phyloP scores from a whole-genome alignment of 2,329 filamentous ascomycete genomes.

The Onygenales sp. region DNA sequence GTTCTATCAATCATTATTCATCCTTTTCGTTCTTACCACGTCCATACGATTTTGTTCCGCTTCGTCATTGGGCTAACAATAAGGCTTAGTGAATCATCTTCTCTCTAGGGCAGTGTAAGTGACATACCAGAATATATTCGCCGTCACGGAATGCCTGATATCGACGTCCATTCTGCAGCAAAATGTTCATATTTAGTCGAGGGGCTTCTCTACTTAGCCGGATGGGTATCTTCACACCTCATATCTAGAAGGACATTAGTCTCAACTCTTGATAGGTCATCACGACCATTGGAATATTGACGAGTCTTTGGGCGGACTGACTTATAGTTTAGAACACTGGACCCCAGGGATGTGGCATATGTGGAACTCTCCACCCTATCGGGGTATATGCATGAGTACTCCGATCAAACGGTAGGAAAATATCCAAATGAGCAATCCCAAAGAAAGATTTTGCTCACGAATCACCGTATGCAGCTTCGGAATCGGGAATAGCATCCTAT shows the following conservation, averaged over 20 bases:
- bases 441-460: not conserved
- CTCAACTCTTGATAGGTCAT: not conserved
- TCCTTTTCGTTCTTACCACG: constrained; percentile 17
- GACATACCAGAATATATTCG: constrained; percentile 10
- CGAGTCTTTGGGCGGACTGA: not conserved
- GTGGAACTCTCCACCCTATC: constrained; percentile 2
- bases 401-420: not conserved
- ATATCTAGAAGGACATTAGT: not conserved
- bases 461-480: constrained; percentile 1
- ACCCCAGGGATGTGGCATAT: constrained; percentile 5
- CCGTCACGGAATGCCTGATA: constrained; percentile 17
- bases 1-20: not conserved
- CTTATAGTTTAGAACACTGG: constrained; percentile 1
- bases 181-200: not conserved
- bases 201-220: not conserved
- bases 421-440: not conserved
- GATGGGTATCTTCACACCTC: not conserved
- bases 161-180: constrained; percentile 15
- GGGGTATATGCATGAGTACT: not conserved
- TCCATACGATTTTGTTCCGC: constrained; percentile 25
- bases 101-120: not conserved
- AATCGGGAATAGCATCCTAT: not conserved
- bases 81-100: not conserved
- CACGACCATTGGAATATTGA: not conserved
- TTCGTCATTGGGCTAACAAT: constrained; percentile 24